These are phyloP conservation scores for Curvularia sp. DNA, from an alignment of 2,329 filamentous ascomycete genomes.

Conservation along the genomic window DNA sequence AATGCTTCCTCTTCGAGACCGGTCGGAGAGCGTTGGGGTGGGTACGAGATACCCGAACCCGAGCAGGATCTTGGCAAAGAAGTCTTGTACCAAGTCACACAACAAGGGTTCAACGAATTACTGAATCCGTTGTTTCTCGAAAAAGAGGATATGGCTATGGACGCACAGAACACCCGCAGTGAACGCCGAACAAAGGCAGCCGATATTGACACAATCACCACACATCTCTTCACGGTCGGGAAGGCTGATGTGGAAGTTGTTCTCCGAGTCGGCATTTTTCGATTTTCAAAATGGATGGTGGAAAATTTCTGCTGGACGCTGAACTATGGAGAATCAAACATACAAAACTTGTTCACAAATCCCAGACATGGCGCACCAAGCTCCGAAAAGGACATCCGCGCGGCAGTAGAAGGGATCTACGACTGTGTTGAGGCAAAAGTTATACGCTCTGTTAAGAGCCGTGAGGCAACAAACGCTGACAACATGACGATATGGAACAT, in stretches of 20 bases:
- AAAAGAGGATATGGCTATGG: constrained; percentile 77
- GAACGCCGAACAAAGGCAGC: constrained; percentile 36
- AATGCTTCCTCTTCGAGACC: constrained; percentile 76
- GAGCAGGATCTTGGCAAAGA: constrained; percentile 86
- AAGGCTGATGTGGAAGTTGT: constrained; percentile 26
- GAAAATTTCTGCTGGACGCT: constrained; percentile 25
- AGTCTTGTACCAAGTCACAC: constrained; percentile 87
- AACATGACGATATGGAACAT: constrained; percentile 33
- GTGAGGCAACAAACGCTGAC: constrained; percentile 18
- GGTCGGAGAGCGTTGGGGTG: constrained; percentile 72
- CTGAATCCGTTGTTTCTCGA: constrained; percentile 84
- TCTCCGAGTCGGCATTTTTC: constrained; percentile 33
- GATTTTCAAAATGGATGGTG: constrained; percentile 37
- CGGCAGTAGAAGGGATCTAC: constrained; percentile 22
- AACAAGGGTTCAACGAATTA: constrained; percentile 92
- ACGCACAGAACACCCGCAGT: constrained; percentile 58
- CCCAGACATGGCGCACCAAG: constrained; percentile 9
- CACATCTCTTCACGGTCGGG: constrained; percentile 24
- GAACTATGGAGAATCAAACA: constrained; percentile 12
- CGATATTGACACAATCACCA: constrained; percentile 29
- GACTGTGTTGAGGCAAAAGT: constrained; percentile 26
- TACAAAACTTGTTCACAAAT: constrained; percentile 19
- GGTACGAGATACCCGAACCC: constrained; percentile 78
- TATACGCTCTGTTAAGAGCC: constrained; percentile 17
- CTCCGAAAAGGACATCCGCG: constrained; percentile 10